Base-by-base conservation (phyloP, 352 stramenopile species). In the Phytophthora nicotianae region DNA sequence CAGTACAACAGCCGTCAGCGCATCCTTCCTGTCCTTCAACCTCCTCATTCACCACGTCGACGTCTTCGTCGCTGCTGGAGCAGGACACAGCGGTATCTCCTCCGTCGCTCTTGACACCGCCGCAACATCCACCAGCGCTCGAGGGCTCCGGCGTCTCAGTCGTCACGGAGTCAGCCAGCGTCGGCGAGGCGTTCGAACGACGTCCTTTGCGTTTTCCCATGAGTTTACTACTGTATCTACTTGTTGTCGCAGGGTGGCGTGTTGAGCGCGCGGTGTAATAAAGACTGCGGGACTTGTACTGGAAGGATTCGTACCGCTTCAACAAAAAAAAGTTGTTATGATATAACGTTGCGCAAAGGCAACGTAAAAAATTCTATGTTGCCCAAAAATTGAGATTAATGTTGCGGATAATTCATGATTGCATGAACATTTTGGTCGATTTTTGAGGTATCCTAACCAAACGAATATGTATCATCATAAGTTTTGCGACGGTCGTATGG, bases 81-180 rank as follows among this genome's bases (percentile, higher is more conserved):
- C 56, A 69, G 8, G 67, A 74, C 19, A 35, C 46, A 5, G 49
- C 35, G n/a, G 67, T 69, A 16, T 75, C 66, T n/a, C 49, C 45
- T 0, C 35, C 62, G 27, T 78, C 65, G 33, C 62, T 70, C 48
- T 70, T 73, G 29, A 41, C 23, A 11, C 13, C 16, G 20, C n/a
- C 46, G 33, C 58, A 58, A 41, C 40, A 61, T 40, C 33, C 58
- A 7, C 13, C 17, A 20, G 19, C 35, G 11, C 35, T 52, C 24
- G 26, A 59, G n/a, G 46, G 10, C 4, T 42, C 29, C 19, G 20
- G 8, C 5, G 29, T 38, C 37, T 70, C 43, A 10, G 10, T 5
- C 20, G 17, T 52, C 19, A 38, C 43, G 20, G 37, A 47, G 2
- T 49, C 48, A 11, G 19, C 9, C 14, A 26, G 16, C 9, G 54